A percentile compares a stretch with the other conserved stretches of the same genome.
phyloP scores from a whole-genome alignment of 768 basidiomycete genomes.

The Lyophyllum atratum region DNA sequence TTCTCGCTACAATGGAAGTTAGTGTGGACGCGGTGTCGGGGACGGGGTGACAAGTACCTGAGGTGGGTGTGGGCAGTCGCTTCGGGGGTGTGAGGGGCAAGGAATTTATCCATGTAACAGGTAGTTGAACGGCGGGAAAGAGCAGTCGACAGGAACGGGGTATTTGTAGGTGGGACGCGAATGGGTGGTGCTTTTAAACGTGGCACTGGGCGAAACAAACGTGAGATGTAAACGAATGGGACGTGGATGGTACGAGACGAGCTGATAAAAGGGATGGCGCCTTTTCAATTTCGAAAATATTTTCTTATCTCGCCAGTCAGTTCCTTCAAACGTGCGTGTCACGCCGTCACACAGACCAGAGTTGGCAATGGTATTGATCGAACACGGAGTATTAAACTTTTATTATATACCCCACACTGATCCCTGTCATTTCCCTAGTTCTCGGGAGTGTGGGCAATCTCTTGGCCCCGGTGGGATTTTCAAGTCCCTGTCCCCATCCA shows the following conservation, averaged over 20 bases:
- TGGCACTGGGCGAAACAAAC: conserved; percentile 27
- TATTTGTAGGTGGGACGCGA: conserved; percentile 9
- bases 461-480: conserved; percentile 4
- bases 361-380: no score
- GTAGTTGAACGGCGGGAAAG: conserved; percentile 6
- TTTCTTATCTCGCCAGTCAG: conserved; percentile 17
- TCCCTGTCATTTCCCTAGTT: background rate
- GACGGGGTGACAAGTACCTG: conserved; percentile 46
- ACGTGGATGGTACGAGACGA: background rate
- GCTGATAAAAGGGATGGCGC: conserved; percentile 8
- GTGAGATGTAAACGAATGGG: conserved; percentile 26
- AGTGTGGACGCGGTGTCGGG: conserved; percentile 1
- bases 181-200: conserved; percentile 12
- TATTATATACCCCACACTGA: background rate
- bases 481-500: background rate
- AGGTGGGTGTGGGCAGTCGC: conserved; percentile 69
- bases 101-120: conserved; percentile 64
- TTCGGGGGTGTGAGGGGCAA: conserved; percentile 74
- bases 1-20: conserved; percentile 53
- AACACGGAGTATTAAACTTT: background rate
- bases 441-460: conserved; percentile 2
- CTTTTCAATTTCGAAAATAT: background rate
- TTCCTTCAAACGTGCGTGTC: conserved; percentile 28
- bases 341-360: conserved; percentile 13
- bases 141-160: background rate